These are phyloP conservation scores for Ettlia oleoabundans DNA, from an alignment of 139 green algal species.

Conservation along the genomic window DNA sequence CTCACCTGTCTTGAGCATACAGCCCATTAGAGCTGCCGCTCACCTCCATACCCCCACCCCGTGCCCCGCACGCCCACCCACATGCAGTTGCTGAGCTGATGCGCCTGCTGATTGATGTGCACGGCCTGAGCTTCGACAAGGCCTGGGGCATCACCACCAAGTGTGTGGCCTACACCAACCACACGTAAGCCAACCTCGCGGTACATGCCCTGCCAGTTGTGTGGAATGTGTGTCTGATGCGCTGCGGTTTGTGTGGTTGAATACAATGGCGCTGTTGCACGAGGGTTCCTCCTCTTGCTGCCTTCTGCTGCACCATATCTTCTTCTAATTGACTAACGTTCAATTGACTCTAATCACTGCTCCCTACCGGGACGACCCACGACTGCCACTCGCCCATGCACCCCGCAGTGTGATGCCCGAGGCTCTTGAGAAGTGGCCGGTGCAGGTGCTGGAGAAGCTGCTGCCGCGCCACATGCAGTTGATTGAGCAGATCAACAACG, in stretches of 20 bases:
- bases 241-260: too few relatives aligned
- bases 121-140: constrained; percentile 87
- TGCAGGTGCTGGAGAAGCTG: constrained; percentile 90
- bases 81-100: constrained; percentile 92
- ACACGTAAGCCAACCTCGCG: constrained; percentile 85
- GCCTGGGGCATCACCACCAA: constrained; percentile 90
- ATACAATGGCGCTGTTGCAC: too few relatives aligned
- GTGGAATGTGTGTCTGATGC: too few relatives aligned
- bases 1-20: not conserved
- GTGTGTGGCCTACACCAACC: constrained; percentile 97
- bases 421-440: constrained; percentile 98
- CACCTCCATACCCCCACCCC: not conserved
- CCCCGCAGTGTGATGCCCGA: constrained; percentile 89
- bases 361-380: not conserved
- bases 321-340: too few relatives aligned
- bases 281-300: too few relatives aligned
- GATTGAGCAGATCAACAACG: constrained; percentile 83
- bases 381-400: not conserved
- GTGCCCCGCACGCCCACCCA: too few relatives aligned
- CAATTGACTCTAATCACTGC: too few relatives aligned
- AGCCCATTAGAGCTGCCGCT: not conserved
- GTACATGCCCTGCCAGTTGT: too few relatives aligned
- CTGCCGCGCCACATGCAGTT: constrained; percentile 97
- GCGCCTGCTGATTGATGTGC: constrained; percentile 93
- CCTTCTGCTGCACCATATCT: too few relatives aligned